phyloP scores from a whole-genome alignment of 192 early-diverging fungal genomes.

The Coemansia umbellata region DNA sequence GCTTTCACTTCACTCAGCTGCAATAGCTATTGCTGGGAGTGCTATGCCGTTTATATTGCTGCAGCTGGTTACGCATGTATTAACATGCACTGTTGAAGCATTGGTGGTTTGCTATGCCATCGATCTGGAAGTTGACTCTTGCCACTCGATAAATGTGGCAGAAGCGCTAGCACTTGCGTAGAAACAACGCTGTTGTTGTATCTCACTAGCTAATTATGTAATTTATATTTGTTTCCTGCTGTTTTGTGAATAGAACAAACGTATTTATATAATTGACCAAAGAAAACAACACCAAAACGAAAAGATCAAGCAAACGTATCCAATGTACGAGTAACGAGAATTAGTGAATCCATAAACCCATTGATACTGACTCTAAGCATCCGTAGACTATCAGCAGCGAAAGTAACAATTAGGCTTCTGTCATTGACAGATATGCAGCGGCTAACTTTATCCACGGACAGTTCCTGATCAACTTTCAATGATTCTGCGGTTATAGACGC shows the following conservation, averaged over 20 bases:
- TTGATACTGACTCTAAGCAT: slow-evolving; percentile 42
- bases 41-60: slow-evolving; percentile 39
- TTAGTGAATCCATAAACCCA: slow-evolving; percentile 48
- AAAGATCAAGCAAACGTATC: slow-evolving; percentile 21
- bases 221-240: background rate
- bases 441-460: slow-evolving; percentile 27
- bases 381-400: slow-evolving; percentile 16
- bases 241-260: background rate
- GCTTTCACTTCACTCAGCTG: slow-evolving; percentile 19
- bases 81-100: slow-evolving; percentile 41
- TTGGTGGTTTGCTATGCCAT: slow-evolving; percentile 49
- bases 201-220: background rate
- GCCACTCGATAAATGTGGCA: slow-evolving; percentile 43
- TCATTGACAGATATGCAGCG: slow-evolving; percentile 5
- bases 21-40: slow-evolving; percentile 32
- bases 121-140: slow-evolving; percentile 40
- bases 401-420: slow-evolving; percentile 14
- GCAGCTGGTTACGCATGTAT: slow-evolving; percentile 41
- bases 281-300: too few relatives aligned
- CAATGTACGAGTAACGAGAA: slow-evolving; percentile 38
- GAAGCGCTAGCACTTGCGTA: slow-evolving; percentile 33
- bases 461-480: slow-evolving; percentile 27
- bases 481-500: slow-evolving; percentile 31
- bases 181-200: background rate
- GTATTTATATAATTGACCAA: background rate